A percentile compares a stretch with the other conserved stretches of the same genome.
Evolutionary conservation across 768 basidiomycete species (phyloP).

Genomic region (Phlebiopsis gigantea): DNA sequence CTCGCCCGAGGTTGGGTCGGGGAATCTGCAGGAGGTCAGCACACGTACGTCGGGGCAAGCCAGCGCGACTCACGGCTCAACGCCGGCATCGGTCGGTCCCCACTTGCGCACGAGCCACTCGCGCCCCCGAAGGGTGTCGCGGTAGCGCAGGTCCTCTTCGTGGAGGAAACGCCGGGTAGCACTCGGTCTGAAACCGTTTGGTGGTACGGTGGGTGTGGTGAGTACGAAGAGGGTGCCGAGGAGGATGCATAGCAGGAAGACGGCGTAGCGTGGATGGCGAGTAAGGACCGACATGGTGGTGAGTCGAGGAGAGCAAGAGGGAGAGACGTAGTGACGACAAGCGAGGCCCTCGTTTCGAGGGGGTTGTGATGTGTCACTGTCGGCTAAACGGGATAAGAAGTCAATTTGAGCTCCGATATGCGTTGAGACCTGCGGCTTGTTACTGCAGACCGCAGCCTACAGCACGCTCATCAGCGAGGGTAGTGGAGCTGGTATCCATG

Average conservation of each 20-base stretch:
- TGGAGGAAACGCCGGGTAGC: constrained; percentile 8
- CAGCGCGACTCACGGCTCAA: constrained; percentile 39
- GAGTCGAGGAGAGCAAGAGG: background rate
- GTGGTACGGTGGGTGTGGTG: constrained; percentile 34
- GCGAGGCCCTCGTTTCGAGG: too few species aligned
- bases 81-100: constrained; percentile 45
- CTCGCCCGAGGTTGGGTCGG: constrained; percentile 3
- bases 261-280: constrained; percentile 49
- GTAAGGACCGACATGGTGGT: constrained; percentile 12
- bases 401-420: too few species aligned
- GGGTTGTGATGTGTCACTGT: too few species aligned
- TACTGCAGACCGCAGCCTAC: too few species aligned
- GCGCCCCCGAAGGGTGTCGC: constrained; percentile 35
- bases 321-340: too few species aligned
- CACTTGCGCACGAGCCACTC: constrained; percentile 47
- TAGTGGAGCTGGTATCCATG: too few species aligned
- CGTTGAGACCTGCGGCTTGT: too few species aligned
- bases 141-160: constrained; percentile 40
- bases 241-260: constrained; percentile 38
- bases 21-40: constrained; percentile 12
- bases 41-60: background rate
- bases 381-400: too few species aligned
- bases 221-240: constrained; percentile 44
- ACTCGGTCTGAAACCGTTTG: constrained; percentile 13
- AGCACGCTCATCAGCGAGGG: too few species aligned